A percentile compares a stretch with the other conserved stretches of the same genome.
Conservation (phyloP, 371 early-diverging fungal genomes). For the Mucor saturninus region DNA sequence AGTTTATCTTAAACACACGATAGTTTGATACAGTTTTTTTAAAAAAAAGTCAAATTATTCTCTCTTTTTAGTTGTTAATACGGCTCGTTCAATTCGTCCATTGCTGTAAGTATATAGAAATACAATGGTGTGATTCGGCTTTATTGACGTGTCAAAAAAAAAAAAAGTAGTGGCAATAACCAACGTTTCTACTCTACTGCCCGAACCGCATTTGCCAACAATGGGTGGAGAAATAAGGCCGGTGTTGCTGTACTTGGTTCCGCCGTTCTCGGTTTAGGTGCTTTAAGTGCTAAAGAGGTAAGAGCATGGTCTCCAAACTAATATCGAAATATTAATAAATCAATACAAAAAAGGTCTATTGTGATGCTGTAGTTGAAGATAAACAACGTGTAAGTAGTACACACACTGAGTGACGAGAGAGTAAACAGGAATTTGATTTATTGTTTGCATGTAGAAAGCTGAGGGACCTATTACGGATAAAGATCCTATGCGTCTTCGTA, state of each 20-base stretch:
- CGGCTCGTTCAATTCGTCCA: constrained; percentile 17
- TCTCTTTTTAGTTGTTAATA: constrained; percentile 5
- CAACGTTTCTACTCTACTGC: constrained; percentile 23
- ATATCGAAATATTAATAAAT: neutral
- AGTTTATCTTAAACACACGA: neutral
- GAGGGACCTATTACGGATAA: constrained; percentile 45
- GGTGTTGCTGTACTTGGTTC: constrained; percentile 16
- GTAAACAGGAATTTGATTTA: neutral
- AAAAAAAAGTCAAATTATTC: neutral
- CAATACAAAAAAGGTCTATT: constrained; percentile 20
- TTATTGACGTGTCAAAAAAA: neutral
- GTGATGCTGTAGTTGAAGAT: constrained; percentile 39
- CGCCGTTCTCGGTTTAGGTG: constrained; percentile 18
- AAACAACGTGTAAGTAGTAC: constrained; percentile 39
- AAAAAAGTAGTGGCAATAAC: neutral
- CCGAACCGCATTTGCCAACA: constrained; percentile 8
- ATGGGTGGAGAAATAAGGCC: constrained; percentile 26
- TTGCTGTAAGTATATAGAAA: constrained; percentile 11
- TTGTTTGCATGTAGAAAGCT: constrained; percentile 24
- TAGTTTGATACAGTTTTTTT: neutral
- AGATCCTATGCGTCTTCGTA: constrained; percentile 77
- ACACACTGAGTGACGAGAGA: neutral
- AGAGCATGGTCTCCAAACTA: neutral
- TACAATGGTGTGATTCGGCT: neutral
- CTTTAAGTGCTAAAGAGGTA: constrained; percentile 25